Conservation (phyloP, 2,329 filamentous ascomycete species). For the Aspergillus tanneri region DNA sequence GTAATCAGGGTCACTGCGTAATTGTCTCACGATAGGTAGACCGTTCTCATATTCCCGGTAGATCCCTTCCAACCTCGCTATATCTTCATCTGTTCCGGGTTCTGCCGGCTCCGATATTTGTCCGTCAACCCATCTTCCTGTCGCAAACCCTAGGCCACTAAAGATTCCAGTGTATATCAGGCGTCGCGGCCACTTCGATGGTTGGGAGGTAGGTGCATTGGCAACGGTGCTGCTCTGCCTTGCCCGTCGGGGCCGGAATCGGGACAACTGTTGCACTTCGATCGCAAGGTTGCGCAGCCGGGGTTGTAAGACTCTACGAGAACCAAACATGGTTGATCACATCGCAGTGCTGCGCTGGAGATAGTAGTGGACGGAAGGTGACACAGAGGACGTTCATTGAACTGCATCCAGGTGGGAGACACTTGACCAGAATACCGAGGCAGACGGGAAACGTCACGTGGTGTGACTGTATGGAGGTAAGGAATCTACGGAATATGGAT, state of each 20-base stretch:
- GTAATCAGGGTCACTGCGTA: conserved; percentile 41
- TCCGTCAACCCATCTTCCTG: conserved; percentile 26
- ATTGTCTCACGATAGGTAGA: conserved; percentile 38
- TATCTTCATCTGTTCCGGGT: conserved; percentile 39
- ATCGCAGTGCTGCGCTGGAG: conserved; percentile 14
- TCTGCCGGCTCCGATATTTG: conserved; percentile 26
- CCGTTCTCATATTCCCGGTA: conserved; percentile 31
- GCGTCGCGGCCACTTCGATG: conserved; percentile 37
- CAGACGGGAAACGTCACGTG: no score
- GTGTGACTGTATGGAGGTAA: no score
- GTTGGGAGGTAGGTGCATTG: conserved; percentile 16
- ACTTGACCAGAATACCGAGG: no score
- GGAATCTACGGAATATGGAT: not conserved
- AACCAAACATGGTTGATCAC: conserved; percentile 30
- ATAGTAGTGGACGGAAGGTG: not conserved
- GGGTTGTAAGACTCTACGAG: conserved; percentile 25
- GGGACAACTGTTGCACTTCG: conserved; percentile 8
- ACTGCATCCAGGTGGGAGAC: no score
- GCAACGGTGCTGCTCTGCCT: conserved; percentile 25
- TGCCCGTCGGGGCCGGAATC: conserved; percentile 6
- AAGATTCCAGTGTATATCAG: conserved; percentile 37
- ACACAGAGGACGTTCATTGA: not conserved
- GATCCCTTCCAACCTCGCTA: conserved; percentile 29
- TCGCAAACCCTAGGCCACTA: conserved; percentile 30
- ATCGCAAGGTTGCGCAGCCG: conserved; percentile 16